Evolutionary conservation across 805 yeast species (phyloP).

Genomic region (Lipomyces lipofer): DNA sequence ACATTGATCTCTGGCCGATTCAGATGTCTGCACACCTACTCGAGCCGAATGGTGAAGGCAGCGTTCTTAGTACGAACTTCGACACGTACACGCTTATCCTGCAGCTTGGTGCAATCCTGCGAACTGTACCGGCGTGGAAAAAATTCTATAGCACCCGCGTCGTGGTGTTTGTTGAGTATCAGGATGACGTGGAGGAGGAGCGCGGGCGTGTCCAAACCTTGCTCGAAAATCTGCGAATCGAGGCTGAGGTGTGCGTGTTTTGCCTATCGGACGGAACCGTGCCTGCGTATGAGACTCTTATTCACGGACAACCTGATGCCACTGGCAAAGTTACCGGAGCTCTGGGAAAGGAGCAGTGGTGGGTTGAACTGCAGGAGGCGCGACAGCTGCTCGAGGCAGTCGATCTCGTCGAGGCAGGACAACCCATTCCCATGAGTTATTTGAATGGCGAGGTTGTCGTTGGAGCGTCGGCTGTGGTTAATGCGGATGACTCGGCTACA

Average conservation of each 20-base stretch:
- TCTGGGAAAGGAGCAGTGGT: conserved; percentile 76
- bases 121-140: conserved; percentile 94
- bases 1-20: conserved; percentile 90
- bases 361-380: conserved; percentile 66
- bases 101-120: conserved; percentile 88
- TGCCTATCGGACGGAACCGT: conserved; percentile 60
- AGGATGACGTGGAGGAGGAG: conserved; percentile 71
- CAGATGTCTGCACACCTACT: conserved; percentile 88
- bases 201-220: conserved; percentile 58
- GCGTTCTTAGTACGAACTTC: conserved; percentile 81
- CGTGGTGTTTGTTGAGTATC: conserved; percentile 83
- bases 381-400: conserved; percentile 43
- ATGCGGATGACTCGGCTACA: conserved; percentile 11
- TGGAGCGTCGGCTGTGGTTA: conserved; percentile 15
- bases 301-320: conserved; percentile 59
- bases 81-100: conserved; percentile 93
- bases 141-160: conserved; percentile 72
- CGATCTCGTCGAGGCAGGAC: conserved; percentile 24
- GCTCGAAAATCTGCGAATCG: conserved; percentile 76
- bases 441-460: conserved; percentile 26
- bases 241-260: conserved; percentile 74
- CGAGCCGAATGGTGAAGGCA: conserved; percentile 61
- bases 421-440: conserved; percentile 27
- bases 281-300: conserved; percentile 69
- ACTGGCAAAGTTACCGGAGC: conserved; percentile 51